Base-by-base conservation (phyloP, 495 filamentous ascomycete genomes). In the Bacidia rubella region DNA sequence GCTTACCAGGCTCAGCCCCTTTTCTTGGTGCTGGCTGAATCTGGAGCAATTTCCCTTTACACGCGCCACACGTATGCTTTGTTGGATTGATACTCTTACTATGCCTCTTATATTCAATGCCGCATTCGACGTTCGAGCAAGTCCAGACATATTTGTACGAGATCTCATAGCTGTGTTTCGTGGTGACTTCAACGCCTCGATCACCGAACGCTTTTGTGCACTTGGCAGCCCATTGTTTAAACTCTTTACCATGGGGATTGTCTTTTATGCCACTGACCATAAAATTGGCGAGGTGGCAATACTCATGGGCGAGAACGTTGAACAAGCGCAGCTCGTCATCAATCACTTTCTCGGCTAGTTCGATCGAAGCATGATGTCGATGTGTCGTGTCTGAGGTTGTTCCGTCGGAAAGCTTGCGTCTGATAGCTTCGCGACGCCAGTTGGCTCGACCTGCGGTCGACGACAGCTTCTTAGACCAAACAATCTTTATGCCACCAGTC, bases 241-340 rank as follows among this genome's bases (percentile, higher is more conserved):
- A 97, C 55, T 84, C 82, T 12, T 72, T 67, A 11, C 90, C 90
- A 62, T 97, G 92, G 0, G 87, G 83, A 51, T 85, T 75, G 27
- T 77, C 77, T 20, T 72, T 73, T 21, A 85, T 67, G 15, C 79
- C 73, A 27, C 73, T 77, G 47, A 96, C 71, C 73, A 96, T 87
- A 65, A 85, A 93, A 60, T 85, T 90, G 26, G 86, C 81, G 1
- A 97, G 72, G 63, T 98, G 92, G 66, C 90, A 96, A 71, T 88
- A 98, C 57, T 98, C 92, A 65, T 98, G 92, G 2, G 90, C 87
- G 20, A 96, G 60, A 0, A 86, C 86, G 64, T 95, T 94, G 45
- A 89, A 70, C 20, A 98, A 73, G 20, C 88, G 80, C 42, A 86
- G 71, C 60, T 84, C 76, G 62, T 81, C 77, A 63, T 82, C 74